Evolutionary conservation across 805 yeast species (phyloP).

Genomic region (Wickerhamomyces tratensis): DNA sequence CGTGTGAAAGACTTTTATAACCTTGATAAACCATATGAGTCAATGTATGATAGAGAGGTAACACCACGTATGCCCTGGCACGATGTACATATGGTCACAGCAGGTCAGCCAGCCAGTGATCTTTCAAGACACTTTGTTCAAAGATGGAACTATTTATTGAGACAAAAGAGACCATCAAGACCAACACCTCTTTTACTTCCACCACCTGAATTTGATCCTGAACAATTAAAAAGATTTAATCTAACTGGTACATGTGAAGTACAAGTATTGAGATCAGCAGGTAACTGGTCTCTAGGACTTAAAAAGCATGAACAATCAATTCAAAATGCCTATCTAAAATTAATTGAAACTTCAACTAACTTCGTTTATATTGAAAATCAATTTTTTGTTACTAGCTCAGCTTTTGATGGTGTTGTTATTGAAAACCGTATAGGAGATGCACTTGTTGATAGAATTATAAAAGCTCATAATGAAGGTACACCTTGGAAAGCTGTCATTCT

Average conservation of each 20-base stretch:
- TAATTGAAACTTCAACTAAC: slow-evolving; percentile 88
- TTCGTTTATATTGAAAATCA: slow-evolving; percentile 93
- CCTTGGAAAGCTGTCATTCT: slow-evolving; percentile 86
- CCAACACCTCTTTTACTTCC: slow-evolving; percentile 89
- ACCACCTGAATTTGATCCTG: slow-evolving; percentile 75
- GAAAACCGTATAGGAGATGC: slow-evolving; percentile 94
- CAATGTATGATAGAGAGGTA: slow-evolving; percentile 75
- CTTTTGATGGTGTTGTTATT: slow-evolving; percentile 73
- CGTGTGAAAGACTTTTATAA: slow-evolving; percentile 79
- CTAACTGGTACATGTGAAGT: slow-evolving; percentile 84
- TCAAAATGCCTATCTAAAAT: slow-evolving; percentile 83
- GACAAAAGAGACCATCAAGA: slow-evolving; percentile 93
- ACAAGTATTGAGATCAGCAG: slow-evolving; percentile 82
- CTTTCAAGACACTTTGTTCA: slow-evolving; percentile 90
- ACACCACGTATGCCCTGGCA: slow-evolving; percentile 99
- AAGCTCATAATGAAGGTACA: slow-evolving; percentile 71
- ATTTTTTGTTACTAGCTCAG: slow-evolving; percentile 86
- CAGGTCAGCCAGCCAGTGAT: slow-evolving; percentile 93
- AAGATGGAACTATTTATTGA: slow-evolving; percentile 88
- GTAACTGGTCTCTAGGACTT: slow-evolving; percentile 89
- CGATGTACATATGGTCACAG: slow-evolving; percentile 92
- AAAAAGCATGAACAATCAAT: slow-evolving; percentile 80
- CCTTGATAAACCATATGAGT: slow-evolving; percentile 79
- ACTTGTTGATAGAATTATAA: slow-evolving; percentile 86
- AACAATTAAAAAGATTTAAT: slow-evolving; percentile 47